Base-by-base conservation (phyloP, 2,329 filamentous ascomycete species). In the Ophiostoma sp. region DNA sequence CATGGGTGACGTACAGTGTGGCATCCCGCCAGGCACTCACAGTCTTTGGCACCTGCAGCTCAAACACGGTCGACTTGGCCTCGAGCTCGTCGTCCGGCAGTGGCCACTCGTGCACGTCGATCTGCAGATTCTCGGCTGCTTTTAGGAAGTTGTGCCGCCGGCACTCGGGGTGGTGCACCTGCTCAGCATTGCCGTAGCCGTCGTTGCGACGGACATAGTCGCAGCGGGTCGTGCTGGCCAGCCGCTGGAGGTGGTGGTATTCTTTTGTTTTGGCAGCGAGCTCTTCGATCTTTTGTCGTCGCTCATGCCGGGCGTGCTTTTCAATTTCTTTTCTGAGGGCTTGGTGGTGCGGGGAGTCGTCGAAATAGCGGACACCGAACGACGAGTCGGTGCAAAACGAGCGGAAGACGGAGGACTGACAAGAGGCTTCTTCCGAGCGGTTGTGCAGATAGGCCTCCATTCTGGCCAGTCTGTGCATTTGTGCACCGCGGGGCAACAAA, bases 101-200 rank as follows among this genome's bases (percentile, higher is more conserved):
- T 0, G 89, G 88, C 87, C 87, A 90, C 76, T 91, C 89, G 75
- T 88, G 82, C 9, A 88, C 77, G 0, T 57, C 0, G 8, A 91
- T 89, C 0, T 33, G 50, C 0, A 91, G 72, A 0, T 3, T 1
- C 0, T 81, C 63, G 0, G 87, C 86, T n/a, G 78, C 1, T 0
- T 6, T 3, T 2, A 75, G 59, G 0, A 80, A 74, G 0, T 28
- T 19, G 11, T 69, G 28, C 22, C 25, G 55, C 15, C 2, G 1
- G 75, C 86, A 89, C 70, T 81, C 83, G 0, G 2, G 1, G 15
- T 22, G 42, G n/a, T 69, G 52, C 22, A 5, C n/a, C 1, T 5
- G 25, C 33, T 75, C 73, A 1, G 11, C 25, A 17, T n/a, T 19
- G 22, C 59, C 59, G n/a, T 66, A 42, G 1, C 19, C 19, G 31